These are phyloP conservation scores for Monosporascus sp. DNA, from an alignment of 2,329 filamentous ascomycete species.

Conservation along the genomic window DNA sequence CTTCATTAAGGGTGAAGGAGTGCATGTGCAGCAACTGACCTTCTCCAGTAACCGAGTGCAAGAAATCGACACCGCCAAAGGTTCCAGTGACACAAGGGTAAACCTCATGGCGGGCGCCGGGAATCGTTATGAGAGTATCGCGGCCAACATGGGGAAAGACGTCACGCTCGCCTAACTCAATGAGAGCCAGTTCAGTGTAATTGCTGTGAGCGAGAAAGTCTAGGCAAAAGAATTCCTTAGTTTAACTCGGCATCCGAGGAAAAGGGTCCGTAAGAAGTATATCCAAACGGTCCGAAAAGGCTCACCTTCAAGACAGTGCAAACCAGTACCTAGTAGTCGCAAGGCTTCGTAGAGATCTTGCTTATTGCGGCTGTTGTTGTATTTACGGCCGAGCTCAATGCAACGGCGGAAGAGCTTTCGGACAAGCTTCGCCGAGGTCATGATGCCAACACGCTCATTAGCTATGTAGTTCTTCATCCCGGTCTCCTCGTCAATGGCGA, in stretches of 20 bases:
- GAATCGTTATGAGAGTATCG: slow-evolving; percentile 63
- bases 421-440: slow-evolving; percentile 75
- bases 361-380: slow-evolving; percentile 59
- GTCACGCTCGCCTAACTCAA: slow-evolving; percentile 75
- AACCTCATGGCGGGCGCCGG: slow-evolving; percentile 60
- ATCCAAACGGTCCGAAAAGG: not conserved
- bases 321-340: slow-evolving; percentile 77
- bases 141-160: slow-evolving; percentile 85
- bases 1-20: not conserved
- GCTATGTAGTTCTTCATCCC: slow-evolving; percentile 95
- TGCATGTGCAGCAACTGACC: slow-evolving; percentile 29
- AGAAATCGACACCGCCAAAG: slow-evolving; percentile 90
- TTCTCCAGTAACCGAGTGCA: slow-evolving; percentile 77
- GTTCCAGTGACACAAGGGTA: slow-evolving; percentile 87
- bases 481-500: slow-evolving; percentile 69
- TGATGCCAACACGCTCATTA: slow-evolving; percentile 71
- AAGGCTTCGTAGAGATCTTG: slow-evolving; percentile 84
- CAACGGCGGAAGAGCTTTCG: slow-evolving; percentile 66
- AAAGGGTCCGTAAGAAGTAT: slow-evolving; percentile 2
- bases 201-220: slow-evolving; percentile 94
- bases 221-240: slow-evolving; percentile 16
- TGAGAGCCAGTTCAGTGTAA: slow-evolving; percentile 81
- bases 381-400: slow-evolving; percentile 75
- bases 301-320: slow-evolving; percentile 78
- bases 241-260: too few species aligned